Evolutionary conservation across 441 rosid genomes (phyloP).

Genomic region (Bocquillonia castaneifolia): DNA sequence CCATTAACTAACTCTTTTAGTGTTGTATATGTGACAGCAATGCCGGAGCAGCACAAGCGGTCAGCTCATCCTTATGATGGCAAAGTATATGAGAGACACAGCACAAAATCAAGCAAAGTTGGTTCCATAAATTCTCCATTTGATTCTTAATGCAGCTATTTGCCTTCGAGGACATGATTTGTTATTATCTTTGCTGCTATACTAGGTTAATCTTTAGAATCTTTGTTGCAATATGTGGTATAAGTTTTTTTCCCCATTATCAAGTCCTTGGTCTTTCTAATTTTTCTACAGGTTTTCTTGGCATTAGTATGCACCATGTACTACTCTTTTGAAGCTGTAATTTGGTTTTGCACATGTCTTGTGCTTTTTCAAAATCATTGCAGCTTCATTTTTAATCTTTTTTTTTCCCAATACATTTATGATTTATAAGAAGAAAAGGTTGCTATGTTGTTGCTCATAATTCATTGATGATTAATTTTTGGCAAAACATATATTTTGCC

Average conservation of each 20-base stretch:
- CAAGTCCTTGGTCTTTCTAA: background rate
- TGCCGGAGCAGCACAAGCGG: constrained; percentile 51
- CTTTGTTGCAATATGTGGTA: background rate
- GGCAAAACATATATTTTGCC: too few relatives aligned
- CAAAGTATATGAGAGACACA: constrained; percentile 58
- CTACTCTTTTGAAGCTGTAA: background rate
- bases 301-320: background rate
- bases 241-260: background rate
- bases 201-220: background rate
- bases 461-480: too few relatives aligned
- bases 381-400: background rate
- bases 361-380: too few relatives aligned
- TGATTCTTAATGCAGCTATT: background rate
- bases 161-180: constrained; percentile 1
- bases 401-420: background rate
- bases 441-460: background rate
- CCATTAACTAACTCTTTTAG: constrained; percentile 1
- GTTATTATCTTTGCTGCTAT: background rate
- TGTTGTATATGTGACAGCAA: constrained; percentile 31
- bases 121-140: constrained; percentile 32
- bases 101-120: constrained; percentile 60
- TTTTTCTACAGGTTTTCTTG: background rate
- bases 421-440: background rate
- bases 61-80: constrained; percentile 50
- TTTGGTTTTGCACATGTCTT: background rate